A percentile compares a stretch with the other conserved stretches of the same genome.
Evolutionary conservation across 306 rosid genomes (phyloP).

Genomic region (Biancaea sappan): DNA sequence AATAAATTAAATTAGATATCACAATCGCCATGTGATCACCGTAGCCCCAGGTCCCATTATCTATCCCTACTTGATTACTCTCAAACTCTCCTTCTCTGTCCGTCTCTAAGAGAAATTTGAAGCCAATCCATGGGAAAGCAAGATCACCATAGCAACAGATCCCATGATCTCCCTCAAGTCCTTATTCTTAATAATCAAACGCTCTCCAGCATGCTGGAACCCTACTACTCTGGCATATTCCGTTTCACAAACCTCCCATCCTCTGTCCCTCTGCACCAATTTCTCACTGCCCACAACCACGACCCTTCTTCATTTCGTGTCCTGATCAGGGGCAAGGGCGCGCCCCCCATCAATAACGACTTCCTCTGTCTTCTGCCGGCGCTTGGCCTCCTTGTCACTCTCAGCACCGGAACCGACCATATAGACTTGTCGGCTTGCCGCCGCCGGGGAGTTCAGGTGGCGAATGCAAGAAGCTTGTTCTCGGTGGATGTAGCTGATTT

Average conservation of each 20-base stretch:
- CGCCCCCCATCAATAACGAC: conserved; percentile 1
- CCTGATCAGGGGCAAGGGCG: neutral
- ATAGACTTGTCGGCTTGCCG: conserved; percentile 49
- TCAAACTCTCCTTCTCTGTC: too few relatives aligned
- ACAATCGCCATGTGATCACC: too few relatives aligned
- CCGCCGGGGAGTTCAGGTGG: conserved; percentile 34
- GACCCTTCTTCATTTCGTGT: conserved; percentile 33
- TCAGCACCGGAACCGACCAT: conserved; percentile 44
- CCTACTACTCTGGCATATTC: conserved; percentile 14
- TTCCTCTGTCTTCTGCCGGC: conserved; percentile 36
- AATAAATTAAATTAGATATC: too few relatives aligned
- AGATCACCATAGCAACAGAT: neutral
- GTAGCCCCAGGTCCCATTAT: too few relatives aligned
- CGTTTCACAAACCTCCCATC: conserved; percentile 27
- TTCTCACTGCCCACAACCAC: neutral
- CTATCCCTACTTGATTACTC: too few relatives aligned
- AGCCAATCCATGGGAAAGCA: neutral
- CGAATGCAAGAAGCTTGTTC: conserved; percentile 37
- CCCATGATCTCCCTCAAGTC: conserved; percentile 26
- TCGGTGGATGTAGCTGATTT: conserved; percentile 58
- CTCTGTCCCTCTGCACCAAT: conserved; percentile 4
- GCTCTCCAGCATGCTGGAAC: neutral
- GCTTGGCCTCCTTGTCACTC: conserved; percentile 37
- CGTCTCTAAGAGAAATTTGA: too few relatives aligned
- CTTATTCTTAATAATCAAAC: conserved; percentile 11